phyloP scores from a whole-genome alignment of 345 rosid genomes.

The Citrus mangshanensis region DNA sequence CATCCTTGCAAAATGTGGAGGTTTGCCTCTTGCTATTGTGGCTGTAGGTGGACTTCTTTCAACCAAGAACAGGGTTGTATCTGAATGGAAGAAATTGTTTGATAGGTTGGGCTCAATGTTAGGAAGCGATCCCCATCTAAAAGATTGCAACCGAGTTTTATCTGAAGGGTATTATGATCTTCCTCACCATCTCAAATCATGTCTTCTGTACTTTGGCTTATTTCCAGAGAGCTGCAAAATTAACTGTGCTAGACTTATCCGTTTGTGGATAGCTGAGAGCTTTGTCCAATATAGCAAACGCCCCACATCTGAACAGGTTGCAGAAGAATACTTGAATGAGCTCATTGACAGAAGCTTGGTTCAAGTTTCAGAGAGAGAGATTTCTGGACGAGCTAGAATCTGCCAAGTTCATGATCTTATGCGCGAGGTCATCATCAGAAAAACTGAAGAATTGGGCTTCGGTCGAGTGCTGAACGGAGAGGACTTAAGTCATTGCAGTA shows the following conservation, averaged over 20 bases:
- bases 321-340: neutral
- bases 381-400: no score
- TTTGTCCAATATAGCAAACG: neutral
- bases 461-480: no score
- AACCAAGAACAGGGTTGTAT: neutral
- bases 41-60: slow-evolving; percentile 10
- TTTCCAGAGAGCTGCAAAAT: slow-evolving; percentile 20
- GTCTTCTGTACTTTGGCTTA: slow-evolving; percentile 21
- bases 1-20: no score
- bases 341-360: no score
- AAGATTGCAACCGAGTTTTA: slow-evolving; percentile 1
- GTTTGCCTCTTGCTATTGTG: neutral
- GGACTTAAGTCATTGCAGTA: no score
- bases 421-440: no score
- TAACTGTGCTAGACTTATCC: neutral
- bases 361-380: no score
- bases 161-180: slow-evolving; percentile 19
- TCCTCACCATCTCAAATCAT: slow-evolving; percentile 17
- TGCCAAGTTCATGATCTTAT: no score
- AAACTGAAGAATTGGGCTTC: no score
- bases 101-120: neutral
- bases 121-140: neutral
- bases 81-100: slow-evolving; percentile 12
- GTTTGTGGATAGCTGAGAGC: slow-evolving; percentile 26
- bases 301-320: slow-evolving; percentile 6